phyloP scores from a whole-genome alignment of 208 protist species.

The Borovskyia barvae region DNA sequence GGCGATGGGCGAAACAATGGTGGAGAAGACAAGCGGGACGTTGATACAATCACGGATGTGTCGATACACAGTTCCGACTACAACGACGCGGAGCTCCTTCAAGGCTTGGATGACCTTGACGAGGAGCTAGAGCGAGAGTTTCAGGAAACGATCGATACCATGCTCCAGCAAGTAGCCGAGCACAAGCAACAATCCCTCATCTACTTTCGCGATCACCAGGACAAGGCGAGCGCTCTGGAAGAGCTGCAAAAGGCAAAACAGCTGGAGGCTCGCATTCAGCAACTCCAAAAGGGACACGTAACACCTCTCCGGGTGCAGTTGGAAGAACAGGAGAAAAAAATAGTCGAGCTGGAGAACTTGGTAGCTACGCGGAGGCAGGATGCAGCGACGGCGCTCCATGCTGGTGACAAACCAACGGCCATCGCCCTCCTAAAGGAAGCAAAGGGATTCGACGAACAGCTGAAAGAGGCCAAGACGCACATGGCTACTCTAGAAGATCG shows the following conservation, averaged over 20 bases:
- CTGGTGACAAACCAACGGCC: conserved; percentile 32
- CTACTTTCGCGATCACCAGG: conserved; percentile 15
- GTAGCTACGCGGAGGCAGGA: conserved; percentile 34
- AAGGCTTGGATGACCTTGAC: conserved; percentile 33
- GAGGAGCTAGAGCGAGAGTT: conserved; percentile 41
- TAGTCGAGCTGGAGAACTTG: conserved; percentile 21
- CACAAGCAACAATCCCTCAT: conserved; percentile 23
- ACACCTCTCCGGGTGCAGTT: conserved; percentile 28
- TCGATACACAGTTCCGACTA: conserved; percentile 45
- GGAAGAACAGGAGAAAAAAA: conserved; percentile 17
- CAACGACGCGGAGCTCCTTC: conserved; percentile 33
- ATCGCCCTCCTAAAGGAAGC: conserved; percentile 34
- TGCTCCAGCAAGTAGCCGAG: conserved; percentile 16
- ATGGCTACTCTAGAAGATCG: conserved; percentile 11
- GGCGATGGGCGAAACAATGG: neutral
- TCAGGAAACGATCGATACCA: conserved; percentile 12
- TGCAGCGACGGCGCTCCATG: conserved; percentile 21
- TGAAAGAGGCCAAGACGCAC: conserved; percentile 19
- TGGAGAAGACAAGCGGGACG: conserved; percentile 4
- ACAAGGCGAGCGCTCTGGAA: conserved; percentile 25
- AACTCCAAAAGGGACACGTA: conserved; percentile 17
- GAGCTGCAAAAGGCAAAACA: conserved; percentile 25
- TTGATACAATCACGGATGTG: conserved; percentile 26
- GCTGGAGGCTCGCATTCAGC: conserved; percentile 23
- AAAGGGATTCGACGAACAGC: conserved; percentile 29